Conservation (phyloP, 2,329 filamentous ascomycete genomes). For the Venturia aucupariae region DNA sequence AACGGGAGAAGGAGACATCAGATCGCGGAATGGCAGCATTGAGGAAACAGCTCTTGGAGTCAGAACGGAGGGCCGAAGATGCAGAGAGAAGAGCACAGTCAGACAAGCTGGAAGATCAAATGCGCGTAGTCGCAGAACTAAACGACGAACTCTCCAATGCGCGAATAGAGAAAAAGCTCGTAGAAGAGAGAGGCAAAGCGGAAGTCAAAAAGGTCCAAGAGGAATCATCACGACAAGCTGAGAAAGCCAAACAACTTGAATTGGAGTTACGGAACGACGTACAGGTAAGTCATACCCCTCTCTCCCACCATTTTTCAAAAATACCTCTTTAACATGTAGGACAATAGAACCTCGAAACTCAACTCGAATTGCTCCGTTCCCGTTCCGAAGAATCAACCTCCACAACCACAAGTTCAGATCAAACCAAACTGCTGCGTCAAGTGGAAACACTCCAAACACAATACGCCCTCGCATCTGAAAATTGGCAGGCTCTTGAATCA, state of each 20-base stretch:
- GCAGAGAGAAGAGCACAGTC: conserved; percentile 58
- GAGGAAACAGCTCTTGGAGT: conserved; percentile 58
- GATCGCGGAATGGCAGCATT: conserved; percentile 59
- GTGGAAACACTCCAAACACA: conserved; percentile 94
- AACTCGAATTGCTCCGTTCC: conserved; percentile 77
- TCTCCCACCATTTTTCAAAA: not conserved
- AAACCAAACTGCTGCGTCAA: conserved; percentile 83
- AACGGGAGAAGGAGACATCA: conserved; percentile 53
- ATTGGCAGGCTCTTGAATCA: conserved; percentile 94
- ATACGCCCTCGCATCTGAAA: conserved; percentile 87
- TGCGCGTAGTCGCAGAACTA: conserved; percentile 44
- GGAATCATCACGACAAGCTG: conserved; percentile 61
- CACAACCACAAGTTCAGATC: conserved; percentile 68
- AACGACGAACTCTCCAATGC: conserved; percentile 54
- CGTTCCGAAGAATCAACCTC: conserved; percentile 85
- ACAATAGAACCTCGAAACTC: conserved; percentile 64
- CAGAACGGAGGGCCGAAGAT: conserved; percentile 55
- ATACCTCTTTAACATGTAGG: conserved; percentile 19
- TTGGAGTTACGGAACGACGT: conserved; percentile 74
- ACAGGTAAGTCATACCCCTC: conserved; percentile 31
- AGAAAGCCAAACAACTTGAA: conserved; percentile 59
- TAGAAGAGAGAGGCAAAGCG: conserved; percentile 58
- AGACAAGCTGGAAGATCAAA: conserved; percentile 60
- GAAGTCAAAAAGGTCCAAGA: conserved; percentile 66
- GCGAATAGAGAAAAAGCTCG: conserved; percentile 68